Base-by-base conservation (phyloP, 495 filamentous ascomycete species). In the Platismatia glauca region DNA sequence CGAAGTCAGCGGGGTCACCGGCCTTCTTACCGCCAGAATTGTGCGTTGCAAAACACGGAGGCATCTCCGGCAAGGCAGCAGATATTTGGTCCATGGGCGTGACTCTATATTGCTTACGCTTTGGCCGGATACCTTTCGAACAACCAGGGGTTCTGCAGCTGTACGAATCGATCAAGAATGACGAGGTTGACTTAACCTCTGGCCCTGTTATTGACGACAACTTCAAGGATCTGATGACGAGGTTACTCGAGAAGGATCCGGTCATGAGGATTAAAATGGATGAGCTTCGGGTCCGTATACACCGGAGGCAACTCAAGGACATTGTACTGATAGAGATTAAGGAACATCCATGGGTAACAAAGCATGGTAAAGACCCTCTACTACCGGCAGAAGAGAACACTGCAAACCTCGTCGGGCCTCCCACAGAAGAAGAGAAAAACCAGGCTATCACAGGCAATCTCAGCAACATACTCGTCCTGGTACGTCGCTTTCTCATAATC, bases 1-100 rank as follows among this genome's bases (percentile, higher is more conserved):
- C 88, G 27, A 98, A 97, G 72, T 91, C 91, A 11, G 94, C 92
- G 31, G 94, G 94, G 15, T 96, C 92, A 11, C 94, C 94, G 5
- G 95, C 94, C 12, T 98, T 98, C 71, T 80, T 97, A 41, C 91
- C 94, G 0, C 94, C 94, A 4, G 94, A 98, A 73, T 73, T 98
- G 31, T 98, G 94, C 69, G 85, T 94, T 41, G 86, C 84, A 11
- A 92, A 84, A 61, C 94, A 97, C 71, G 93, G 93, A 15, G 85
- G 91, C 67, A 86, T 97, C 1, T 89, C 87, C 5, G 94, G 94
- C 29, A 89, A 83, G 69, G 91, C 94, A 5, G 90, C 91, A 9
- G 94, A 98, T 75, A 88, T 97, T 35, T 98, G 94, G 94, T 96
- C 95, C 0, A 98, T 98, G 95, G 94, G 94, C 11, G 87, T 97